Percentiles rank a stretch among this genome's conserved stretches.
Conservation (phyloP, 2,329 filamentous ascomycete species). For the Cadophora sp. region DNA sequence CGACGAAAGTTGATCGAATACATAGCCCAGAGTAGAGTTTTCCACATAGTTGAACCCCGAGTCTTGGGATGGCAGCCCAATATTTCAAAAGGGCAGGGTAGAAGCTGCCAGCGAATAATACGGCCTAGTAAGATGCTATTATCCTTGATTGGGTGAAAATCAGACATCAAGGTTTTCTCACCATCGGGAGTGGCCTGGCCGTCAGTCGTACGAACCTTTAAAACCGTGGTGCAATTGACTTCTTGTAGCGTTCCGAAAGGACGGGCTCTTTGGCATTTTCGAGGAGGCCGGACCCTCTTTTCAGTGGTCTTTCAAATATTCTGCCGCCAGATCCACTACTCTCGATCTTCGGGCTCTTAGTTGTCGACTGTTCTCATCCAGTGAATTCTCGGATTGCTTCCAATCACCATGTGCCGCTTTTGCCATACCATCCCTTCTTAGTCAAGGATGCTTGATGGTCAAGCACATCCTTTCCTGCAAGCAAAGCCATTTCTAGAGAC, state of each 20-base stretch:
- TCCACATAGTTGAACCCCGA: neutral
- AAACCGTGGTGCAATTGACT: neutral
- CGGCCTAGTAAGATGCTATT: neutral
- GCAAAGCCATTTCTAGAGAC: neutral
- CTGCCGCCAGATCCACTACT: neutral
- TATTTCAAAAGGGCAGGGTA: neutral
- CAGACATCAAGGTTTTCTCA: neutral
- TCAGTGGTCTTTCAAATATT: neutral
- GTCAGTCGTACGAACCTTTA: neutral
- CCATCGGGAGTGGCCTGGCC: neutral
- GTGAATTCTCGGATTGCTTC: neutral
- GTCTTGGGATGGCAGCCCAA: neutral
- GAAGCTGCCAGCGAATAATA: neutral
- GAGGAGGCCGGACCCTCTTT: neutral
- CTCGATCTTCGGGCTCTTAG: neutral
- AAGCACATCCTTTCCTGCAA: slow-evolving; percentile 12
- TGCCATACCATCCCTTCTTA: neutral
- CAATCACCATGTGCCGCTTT: neutral
- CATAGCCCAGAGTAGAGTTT: neutral
- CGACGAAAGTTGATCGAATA: neutral
- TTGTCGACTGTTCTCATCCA: neutral
- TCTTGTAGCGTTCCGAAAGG: neutral
- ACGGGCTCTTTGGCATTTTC: neutral
- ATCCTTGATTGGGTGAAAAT: neutral
- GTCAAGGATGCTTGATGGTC: slow-evolving; percentile 4